Evolutionary conservation across 345 rosid species (phyloP), one percentile per base, ranked within the genome.

Genomic region (Kandelia obovata): DNA sequence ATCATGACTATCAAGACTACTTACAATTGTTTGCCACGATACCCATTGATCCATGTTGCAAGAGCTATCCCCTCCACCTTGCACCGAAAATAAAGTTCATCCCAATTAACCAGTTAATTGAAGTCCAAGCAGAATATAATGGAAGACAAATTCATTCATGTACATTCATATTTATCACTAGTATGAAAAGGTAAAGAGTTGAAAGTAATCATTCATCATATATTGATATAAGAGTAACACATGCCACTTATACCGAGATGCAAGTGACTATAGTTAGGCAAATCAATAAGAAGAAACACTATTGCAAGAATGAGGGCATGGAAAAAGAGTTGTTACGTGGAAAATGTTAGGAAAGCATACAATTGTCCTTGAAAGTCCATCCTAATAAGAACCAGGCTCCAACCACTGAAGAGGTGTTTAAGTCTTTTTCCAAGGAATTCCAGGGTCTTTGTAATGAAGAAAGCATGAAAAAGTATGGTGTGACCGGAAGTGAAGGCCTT

Each of bases 311-410:
- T 55, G 16, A 92, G 57, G 97, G 98, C 27, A 25, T 92, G n/a
- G 94, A 90, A 68, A 68, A 86, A 70, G 78, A 63, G 66, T 34
- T 87, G 94, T 71, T 68, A 92, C 7, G 89, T 87, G 15, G 97
- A 95, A 49, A 96, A 95, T 81, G 77, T 91, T 6, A 78, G 92
- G 28, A 94, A 89, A 77, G 92, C 96, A 0, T 94, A 94, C 27
- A 75, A 75, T 83, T 94, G 52, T 89, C 98, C 0, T 74, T 89
- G 79, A 89, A 91, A 73, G 98, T 94, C 34, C 98, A 94, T 71
- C 98, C 98, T 0, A 97, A 94, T 66, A 91, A 91, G 87, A 94
- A 91, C 70, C 87, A 78, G 51, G 97, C 97, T 59, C 98, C 97
- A 0, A 97, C 96, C 0, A 87, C 99, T 11, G 99, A 95, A 65